Conservation (phyloP, 768 basidiomycete genomes). For the Boletus sp. region DNA sequence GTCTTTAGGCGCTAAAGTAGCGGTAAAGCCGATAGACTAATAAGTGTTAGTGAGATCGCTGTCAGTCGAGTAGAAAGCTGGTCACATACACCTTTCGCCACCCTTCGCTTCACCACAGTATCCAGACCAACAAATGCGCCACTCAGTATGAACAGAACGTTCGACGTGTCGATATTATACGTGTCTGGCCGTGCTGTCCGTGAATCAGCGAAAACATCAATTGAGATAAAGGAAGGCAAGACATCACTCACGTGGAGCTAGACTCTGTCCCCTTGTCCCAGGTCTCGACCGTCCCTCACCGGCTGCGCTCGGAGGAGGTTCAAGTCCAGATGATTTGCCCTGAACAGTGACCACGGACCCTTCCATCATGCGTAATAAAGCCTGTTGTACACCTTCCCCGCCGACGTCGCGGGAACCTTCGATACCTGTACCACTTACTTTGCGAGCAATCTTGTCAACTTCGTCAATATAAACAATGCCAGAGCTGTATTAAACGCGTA, state of each 20-base stretch:
- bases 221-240: not conserved
- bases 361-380: conserved; percentile 91
- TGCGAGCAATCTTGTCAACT: conserved; percentile 87
- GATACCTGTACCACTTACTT: conserved; percentile 46
- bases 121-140: conserved; percentile 96
- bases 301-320: conserved; percentile 42
- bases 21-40: conserved; percentile 89
- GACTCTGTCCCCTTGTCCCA: conserved; percentile 48
- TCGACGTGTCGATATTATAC: conserved; percentile 81
- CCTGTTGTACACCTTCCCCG: conserved; percentile 96
- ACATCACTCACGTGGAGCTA: conserved; percentile 23
- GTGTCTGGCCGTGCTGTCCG: conserved; percentile 58
- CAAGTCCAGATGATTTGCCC: conserved; percentile 56
- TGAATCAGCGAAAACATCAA: not conserved
- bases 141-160: conserved; percentile 91
- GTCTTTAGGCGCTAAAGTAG: conserved; percentile 42
- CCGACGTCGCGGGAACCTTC: conserved; percentile 86
- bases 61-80: not conserved
- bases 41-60: not conserved
- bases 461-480: conserved; percentile 98
- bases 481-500: conserved; percentile 47
- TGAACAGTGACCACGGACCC: conserved; percentile 83
- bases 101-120: conserved; percentile 70
- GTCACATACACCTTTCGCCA: conserved; percentile 77
- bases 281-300: conserved; percentile 48